Conservation (phyloP, 1,284 basidiomycete genomes). For the Malassezia dermatis region DNA sequence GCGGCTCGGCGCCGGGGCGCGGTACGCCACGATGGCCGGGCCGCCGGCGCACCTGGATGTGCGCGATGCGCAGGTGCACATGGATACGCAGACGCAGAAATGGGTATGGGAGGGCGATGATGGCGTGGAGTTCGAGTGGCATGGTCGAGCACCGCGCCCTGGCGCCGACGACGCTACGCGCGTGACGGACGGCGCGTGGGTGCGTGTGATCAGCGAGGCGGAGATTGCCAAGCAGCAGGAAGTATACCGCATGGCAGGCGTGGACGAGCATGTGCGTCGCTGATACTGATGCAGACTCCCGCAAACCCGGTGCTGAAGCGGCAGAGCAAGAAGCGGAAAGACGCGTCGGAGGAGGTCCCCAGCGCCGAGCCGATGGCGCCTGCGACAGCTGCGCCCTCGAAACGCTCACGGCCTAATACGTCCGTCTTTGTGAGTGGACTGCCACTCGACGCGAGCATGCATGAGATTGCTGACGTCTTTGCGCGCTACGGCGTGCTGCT, state of each 20-base stretch:
- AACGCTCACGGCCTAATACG: slow-evolving; percentile 51
- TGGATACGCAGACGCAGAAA: slow-evolving; percentile 62
- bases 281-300: slow-evolving; percentile 20
- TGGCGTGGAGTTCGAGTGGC: slow-evolving; percentile 79
- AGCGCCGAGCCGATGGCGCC: background rate
- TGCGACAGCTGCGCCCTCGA: slow-evolving; percentile 10
- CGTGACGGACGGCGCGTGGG: slow-evolving; percentile 1
- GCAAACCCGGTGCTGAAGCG: slow-evolving; percentile 19
- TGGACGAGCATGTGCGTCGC: slow-evolving; percentile 68
- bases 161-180: slow-evolving; percentile 10
- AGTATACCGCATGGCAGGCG: slow-evolving; percentile 75
- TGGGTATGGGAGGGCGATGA: slow-evolving; percentile 74
- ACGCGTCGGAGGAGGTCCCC: background rate
- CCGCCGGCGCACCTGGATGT: slow-evolving; percentile 15
- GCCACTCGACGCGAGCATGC: slow-evolving; percentile 63
- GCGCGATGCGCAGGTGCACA: slow-evolving; percentile 52
- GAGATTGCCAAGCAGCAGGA: slow-evolving; percentile 75
- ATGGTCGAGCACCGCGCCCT: slow-evolving; percentile 40
- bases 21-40: slow-evolving; percentile 1
- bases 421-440: slow-evolving; percentile 82
- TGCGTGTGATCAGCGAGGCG: slow-evolving; percentile 59
- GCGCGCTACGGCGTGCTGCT: slow-evolving; percentile 82
- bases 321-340: slow-evolving; percentile 16
- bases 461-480: slow-evolving; percentile 72
- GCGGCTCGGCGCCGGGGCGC: background rate